Conservation (phyloP, 176 grass and related monocot genomes). For the Avena atlantica region DNA sequence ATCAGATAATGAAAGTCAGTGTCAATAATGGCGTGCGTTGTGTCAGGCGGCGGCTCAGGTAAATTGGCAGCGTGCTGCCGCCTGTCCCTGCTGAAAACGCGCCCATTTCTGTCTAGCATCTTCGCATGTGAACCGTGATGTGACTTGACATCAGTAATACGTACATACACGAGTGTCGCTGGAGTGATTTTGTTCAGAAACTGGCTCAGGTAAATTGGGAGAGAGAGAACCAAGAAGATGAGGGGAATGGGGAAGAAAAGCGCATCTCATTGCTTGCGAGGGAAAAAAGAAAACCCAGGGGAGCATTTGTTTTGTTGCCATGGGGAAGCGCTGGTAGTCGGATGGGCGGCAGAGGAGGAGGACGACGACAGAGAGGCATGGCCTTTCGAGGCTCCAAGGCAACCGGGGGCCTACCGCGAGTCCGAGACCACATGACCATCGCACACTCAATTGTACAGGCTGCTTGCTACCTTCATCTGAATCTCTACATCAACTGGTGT, state of each 20-base stretch:
- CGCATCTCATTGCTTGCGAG: conserved; percentile 26
- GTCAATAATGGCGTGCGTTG: conserved; percentile 31
- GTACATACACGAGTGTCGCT: background rate
- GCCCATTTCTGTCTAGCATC: conserved; percentile 49
- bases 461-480: background rate
- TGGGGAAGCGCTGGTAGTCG: background rate
- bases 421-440: conserved; percentile 13
- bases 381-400: conserved; percentile 41
- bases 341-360: background rate
- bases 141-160: conserved; percentile 1
- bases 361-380: conserved; percentile 43
- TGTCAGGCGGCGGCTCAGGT: conserved; percentile 38
- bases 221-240: background rate
- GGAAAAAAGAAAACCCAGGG: background rate
- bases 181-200: conserved; percentile 17
- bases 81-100: background rate
- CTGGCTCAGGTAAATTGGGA: too few relatives aligned
- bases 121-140: conserved; percentile 36
- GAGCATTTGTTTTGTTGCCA: conserved; percentile 19
- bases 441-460: conserved; percentile 10
- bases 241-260: background rate
- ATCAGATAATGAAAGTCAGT: conserved; percentile 59
- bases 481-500: background rate
- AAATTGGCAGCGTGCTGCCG: conserved; percentile 11
- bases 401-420: conserved; percentile 39